Conservation (phyloP, 1,284 basidiomycete genomes). For the Ustilago shanxiensis region DNA sequence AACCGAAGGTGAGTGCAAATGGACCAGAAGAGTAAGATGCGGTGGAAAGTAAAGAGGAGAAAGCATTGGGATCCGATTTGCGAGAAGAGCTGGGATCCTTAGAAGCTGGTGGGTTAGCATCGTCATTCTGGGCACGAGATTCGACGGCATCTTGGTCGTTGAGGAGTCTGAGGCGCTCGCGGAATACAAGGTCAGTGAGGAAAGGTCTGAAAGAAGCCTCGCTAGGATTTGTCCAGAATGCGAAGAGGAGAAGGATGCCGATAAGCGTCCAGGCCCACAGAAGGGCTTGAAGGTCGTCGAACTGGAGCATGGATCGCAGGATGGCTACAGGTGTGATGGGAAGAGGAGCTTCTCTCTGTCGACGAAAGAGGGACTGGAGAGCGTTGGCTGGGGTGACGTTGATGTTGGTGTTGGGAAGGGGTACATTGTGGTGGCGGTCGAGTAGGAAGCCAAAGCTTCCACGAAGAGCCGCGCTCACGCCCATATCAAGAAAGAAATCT, state of each 20-base stretch:
- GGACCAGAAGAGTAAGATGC: slow-evolving; percentile 45
- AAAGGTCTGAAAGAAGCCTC: slow-evolving; percentile 92
- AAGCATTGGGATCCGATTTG: slow-evolving; percentile 25
- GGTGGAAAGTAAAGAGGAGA: slow-evolving; percentile 32
- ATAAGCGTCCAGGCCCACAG: slow-evolving; percentile 56
- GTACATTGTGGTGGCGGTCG: slow-evolving; percentile 28
- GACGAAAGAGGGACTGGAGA: slow-evolving; percentile 38
- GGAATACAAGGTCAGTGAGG: slow-evolving; percentile 94
- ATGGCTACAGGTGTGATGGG: slow-evolving; percentile 42
- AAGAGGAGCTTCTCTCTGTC: slow-evolving; percentile 36
- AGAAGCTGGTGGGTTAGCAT: slow-evolving; percentile 3
- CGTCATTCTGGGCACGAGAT: slow-evolving; percentile 3
- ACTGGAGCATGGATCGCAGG: slow-evolving; percentile 37
- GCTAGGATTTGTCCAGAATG: slow-evolving; percentile 91
- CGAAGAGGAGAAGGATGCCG: slow-evolving; percentile 70
- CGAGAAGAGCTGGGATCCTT: slow-evolving; percentile 4
- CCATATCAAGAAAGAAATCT: slow-evolving; percentile 27
- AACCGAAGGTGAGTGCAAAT: slow-evolving; percentile 78
- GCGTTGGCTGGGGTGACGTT: slow-evolving; percentile 42
- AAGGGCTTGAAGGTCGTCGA: slow-evolving; percentile 46
- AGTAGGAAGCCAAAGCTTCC: slow-evolving; percentile 47
- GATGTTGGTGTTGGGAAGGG: slow-evolving; percentile 15
- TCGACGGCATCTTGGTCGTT: slow-evolving; percentile 41
- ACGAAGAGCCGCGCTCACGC: slow-evolving; percentile 39
- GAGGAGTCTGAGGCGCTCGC: slow-evolving; percentile 88